These are phyloP conservation scores for Myxozyma sirexii DNA, from an alignment of 805 yeast species.

Conservation along the genomic window DNA sequence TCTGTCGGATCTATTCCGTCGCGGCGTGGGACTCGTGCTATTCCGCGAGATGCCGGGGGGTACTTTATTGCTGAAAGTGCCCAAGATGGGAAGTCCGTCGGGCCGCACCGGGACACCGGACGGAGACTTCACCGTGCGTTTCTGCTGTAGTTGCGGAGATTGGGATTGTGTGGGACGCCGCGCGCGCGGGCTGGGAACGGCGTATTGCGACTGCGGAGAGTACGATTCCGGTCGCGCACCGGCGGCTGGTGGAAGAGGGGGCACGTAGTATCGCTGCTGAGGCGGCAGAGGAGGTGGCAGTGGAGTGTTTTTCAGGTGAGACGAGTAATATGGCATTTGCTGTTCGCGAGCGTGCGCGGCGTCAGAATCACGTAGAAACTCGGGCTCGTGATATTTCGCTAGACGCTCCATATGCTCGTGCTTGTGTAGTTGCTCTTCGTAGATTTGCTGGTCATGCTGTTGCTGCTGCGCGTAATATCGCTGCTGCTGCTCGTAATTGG, in stretches of 20 bases:
- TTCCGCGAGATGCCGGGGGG: conserved; percentile 23
- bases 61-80: conserved; percentile 29
- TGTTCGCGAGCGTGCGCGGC: conserved; percentile 7
- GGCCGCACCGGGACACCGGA: conserved; percentile 21
- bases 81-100: conserved; percentile 29
- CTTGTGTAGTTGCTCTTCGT: conserved; percentile 5
- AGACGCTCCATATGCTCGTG: conserved; percentile 2
- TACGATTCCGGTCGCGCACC: not conserved
- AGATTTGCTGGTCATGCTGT: not conserved
- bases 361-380: conserved; percentile 3
- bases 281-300: conserved; percentile 11
- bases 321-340: conserved; percentile 10
- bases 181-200: no score
- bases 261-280: conserved; percentile 1
- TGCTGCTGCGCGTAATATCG: conserved; percentile 3
- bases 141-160: not conserved
- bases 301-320: conserved; percentile 6
- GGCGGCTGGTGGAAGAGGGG: conserved; percentile 2
- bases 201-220: not conserved
- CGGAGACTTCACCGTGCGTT: not conserved
- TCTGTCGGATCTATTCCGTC: not conserved
- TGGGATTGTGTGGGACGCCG: not conserved
- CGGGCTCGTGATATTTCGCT: conserved; percentile 7
- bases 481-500: conserved; percentile 3
- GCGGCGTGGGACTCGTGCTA: conserved; percentile 23